Percentiles rank a stretch among this genome's conserved stretches.
phyloP scores from a whole-genome alignment of 139 green algal genomes.

The Deuterostichococcus epilithicus region DNA sequence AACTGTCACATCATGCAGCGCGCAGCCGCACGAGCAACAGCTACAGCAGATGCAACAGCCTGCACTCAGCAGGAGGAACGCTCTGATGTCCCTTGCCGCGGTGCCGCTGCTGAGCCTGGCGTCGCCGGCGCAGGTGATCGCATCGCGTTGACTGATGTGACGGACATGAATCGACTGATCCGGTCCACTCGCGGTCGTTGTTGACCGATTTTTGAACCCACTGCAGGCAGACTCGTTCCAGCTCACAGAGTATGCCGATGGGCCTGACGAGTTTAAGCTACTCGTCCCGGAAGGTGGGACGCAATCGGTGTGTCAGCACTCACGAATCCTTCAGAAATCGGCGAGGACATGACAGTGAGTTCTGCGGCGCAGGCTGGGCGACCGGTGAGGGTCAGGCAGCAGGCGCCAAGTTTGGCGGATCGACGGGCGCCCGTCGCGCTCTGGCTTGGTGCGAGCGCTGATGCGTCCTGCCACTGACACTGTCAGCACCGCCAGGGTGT shows the following conservation, averaged over 20 bases:
- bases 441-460: constrained; percentile 11
- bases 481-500: too few species aligned
- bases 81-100: background rate
- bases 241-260: background rate
- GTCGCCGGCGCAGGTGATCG: too few species aligned
- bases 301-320: too few species aligned
- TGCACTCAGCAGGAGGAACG: background rate
- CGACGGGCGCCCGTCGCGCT: constrained; percentile 13
- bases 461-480: background rate
- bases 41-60: background rate
- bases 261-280: background rate
- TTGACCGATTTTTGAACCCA: too few species aligned
- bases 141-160: too few species aligned
- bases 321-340: too few species aligned
- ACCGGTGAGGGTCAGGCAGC: constrained; percentile 6
- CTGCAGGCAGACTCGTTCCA: background rate
- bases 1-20: background rate
- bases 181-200: too few species aligned
- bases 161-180: too few species aligned
- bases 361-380: constrained; percentile 21
- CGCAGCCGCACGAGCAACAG: background rate
- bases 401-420: constrained; percentile 8
- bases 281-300: background rate
- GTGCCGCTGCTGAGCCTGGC: background rate
- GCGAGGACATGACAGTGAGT: too few species aligned